A percentile compares a stretch with the other conserved stretches of the same genome.
phyloP scores from a whole-genome alignment of 2,329 filamentous ascomycete species.

The Cryphonectria naterciae region DNA sequence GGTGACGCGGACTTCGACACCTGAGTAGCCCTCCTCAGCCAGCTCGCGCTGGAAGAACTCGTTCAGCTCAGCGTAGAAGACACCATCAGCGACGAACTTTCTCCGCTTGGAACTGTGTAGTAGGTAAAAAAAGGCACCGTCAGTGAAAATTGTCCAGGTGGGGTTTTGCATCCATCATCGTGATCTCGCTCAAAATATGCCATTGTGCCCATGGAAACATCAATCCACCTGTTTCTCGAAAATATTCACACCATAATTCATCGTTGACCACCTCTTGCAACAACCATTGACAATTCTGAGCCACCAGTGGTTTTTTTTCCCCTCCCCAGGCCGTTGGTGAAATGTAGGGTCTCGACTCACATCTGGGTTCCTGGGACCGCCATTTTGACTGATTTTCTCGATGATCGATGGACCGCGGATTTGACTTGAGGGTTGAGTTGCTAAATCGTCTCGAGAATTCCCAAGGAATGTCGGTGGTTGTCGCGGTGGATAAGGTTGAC shows the following conservation, averaged over 20 bases:
- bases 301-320: not conserved
- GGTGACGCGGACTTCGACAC: slow-evolving; percentile 99
- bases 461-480: slow-evolving; percentile 32
- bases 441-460: slow-evolving; percentile 19
- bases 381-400: slow-evolving; percentile 54
- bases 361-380: slow-evolving; percentile 65
- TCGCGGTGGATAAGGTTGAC: slow-evolving; percentile 24
- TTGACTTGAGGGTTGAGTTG: slow-evolving; percentile 37
- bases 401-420: slow-evolving; percentile 36
- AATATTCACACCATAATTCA: not conserved
- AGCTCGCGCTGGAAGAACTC: slow-evolving; percentile 99
- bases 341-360: slow-evolving; percentile 48
- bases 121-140: slow-evolving; percentile 28
- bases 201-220: not conserved
- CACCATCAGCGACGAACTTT: slow-evolving; percentile 97
- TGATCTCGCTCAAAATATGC: not conserved
- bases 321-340: not conserved
- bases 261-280: slow-evolving; percentile 11
- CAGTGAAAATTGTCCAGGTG: slow-evolving; percentile 25
- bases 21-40: slow-evolving; percentile 99
- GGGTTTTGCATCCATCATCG: slow-evolving; percentile 1
- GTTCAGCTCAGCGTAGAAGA: slow-evolving; percentile 99
- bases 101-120: slow-evolving; percentile 78
- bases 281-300: not conserved
- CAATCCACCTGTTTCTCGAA: not conserved